Base-by-base conservation (phyloP, 306 rosid species). In the Fagus sylvatica region DNA sequence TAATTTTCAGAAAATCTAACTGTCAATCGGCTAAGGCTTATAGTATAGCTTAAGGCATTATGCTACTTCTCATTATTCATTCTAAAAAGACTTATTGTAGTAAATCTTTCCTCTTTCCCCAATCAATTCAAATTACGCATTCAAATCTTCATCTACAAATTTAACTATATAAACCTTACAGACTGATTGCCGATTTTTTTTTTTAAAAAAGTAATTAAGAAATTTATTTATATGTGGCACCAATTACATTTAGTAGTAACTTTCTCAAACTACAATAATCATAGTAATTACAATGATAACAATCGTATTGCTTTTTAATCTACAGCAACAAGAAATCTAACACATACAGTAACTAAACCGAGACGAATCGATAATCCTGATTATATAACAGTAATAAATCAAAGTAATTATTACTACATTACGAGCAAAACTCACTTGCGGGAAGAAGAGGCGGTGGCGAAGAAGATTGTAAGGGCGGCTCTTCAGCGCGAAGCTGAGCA, bases 371-470 rank as follows among this genome's bases (percentile, higher is more conserved):
- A 22, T 22, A 6, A 57, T 57, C 39, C 67, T 3, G 39, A 60
- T 60, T 11, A 12, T 22, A 22, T 22, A 22, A 22, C 28, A 22
- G 28, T 22, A 22, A 22, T 22, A 22, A 22, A 22, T 22, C 28
- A 22, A 22, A 22, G 28, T 22, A 22, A 22, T 22, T 22, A 22
- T 0, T 22, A 22, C 28, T 22, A 22, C 28, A 6, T 39, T 41
- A 40, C 7, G 46, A 69, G 61, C 46, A 72, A 74, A 81, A 87
- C 99, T 84, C 84, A 95, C 99, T 93, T 72, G 88, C 59, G 2
- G 93, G 90, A 67, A 61, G 88, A 60, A 82, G 84, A 43, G 94
- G 86, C 3, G 88, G 89, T 74, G 85, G 85, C 0, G 89, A 46
- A 10, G 51, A 46, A 46, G 51, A 10, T 8, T 46, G 51, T 0